Percentiles rank a stretch among this genome's conserved stretches.
phyloP scores from a whole-genome alignment of 208 protist genomes.

The Acanthamoeba quina region DNA sequence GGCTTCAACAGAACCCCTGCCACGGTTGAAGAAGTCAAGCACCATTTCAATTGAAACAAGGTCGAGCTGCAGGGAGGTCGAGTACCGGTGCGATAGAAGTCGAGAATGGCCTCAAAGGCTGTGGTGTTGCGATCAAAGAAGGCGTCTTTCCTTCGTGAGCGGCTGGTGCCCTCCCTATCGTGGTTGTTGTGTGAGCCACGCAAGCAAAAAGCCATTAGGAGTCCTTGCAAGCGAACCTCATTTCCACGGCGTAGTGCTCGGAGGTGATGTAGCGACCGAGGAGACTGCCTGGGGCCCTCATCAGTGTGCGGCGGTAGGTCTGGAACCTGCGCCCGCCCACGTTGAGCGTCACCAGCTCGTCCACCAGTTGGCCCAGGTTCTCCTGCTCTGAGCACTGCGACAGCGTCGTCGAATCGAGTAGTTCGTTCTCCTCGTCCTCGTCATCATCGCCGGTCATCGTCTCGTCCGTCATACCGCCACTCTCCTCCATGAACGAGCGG shows the following conservation, averaged over 20 bases:
- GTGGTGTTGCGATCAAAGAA: constrained; percentile 53
- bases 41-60: too few species aligned
- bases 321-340: constrained; percentile 25
- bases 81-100: constrained; percentile 26
- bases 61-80: background rate
- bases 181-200: background rate
- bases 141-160: background rate
- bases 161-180: background rate
- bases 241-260: background rate
- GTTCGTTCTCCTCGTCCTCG: background rate
- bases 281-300: background rate
- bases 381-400: background rate
- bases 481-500: background rate
- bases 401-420: background rate
- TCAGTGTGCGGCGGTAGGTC: background rate
- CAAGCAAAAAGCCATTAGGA: background rate
- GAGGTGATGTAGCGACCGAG: constrained; percentile 17
- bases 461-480: background rate
- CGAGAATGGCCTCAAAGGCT: constrained; percentile 26
- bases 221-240: background rate
- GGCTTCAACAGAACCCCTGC: constrained; percentile 3
- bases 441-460: background rate
- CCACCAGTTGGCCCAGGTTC: background rate
- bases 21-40: too few species aligned
- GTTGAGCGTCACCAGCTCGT: constrained; percentile 35